Evolutionary conservation across 2,329 filamentous ascomycete genomes (phyloP).

Genomic region (Microascus cirrosus): DNA sequence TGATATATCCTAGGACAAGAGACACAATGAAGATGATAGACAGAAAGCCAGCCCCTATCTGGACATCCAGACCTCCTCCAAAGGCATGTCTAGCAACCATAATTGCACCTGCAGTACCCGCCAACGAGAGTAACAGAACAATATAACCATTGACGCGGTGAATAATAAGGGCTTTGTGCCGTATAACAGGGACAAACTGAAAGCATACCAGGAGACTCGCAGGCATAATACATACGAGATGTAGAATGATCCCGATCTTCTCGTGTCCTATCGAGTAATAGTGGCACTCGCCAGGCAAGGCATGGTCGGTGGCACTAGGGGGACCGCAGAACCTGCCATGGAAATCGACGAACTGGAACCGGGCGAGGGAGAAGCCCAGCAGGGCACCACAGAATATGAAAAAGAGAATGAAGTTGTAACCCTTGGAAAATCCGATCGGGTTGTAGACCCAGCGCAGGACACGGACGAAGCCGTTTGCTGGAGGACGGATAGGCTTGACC

Average conservation of each 20-base stretch:
- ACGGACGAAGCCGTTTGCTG: constrained; percentile 10
- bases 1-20: constrained; percentile 34
- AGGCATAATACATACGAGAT: constrained; percentile 29
- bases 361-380: constrained; percentile 33
- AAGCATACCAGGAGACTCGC: constrained; percentile 26
- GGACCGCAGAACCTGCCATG: constrained; percentile 18
- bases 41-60: constrained; percentile 27
- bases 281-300: constrained; percentile 28
- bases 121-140: constrained; percentile 31
- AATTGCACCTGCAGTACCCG: constrained; percentile 33
- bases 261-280: constrained; percentile 19
- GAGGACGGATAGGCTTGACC: too few species aligned
- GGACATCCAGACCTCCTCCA: constrained; percentile 37
- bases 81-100: constrained; percentile 38
- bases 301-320: too few species aligned
- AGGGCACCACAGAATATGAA: constrained; percentile 28
- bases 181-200: constrained; percentile 34
- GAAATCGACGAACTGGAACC: constrained; percentile 35
- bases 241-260: constrained; percentile 28
- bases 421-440: constrained; percentile 10
- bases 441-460: constrained; percentile 11
- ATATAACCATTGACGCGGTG: constrained; percentile 50
- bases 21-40: constrained; percentile 29
- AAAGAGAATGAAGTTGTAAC: constrained; percentile 11
- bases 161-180: constrained; percentile 33